Conservation (phyloP, 768 basidiomycete species). For the Tylopilus plumbeoviolaceoides region DNA sequence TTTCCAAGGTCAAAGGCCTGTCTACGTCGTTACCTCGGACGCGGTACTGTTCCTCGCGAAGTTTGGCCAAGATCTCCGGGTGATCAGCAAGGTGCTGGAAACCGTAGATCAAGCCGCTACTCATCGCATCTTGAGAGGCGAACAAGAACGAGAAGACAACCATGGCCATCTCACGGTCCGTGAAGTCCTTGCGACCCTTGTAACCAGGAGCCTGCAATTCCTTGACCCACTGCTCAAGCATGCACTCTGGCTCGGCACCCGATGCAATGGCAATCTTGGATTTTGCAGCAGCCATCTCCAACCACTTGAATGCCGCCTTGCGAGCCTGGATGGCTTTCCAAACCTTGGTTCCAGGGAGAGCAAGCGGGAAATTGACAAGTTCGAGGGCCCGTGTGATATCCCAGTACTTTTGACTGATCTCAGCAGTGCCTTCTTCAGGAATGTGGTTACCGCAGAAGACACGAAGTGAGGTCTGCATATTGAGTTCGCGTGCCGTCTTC, state of each 20-base stretch:
- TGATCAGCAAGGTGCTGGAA: constrained; percentile 96
- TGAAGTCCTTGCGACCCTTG: constrained; percentile 84
- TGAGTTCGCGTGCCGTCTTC: constrained; percentile 88
- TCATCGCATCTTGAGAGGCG: constrained; percentile 97
- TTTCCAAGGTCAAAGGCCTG: constrained; percentile 76
- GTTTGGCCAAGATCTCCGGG: constrained; percentile 83
- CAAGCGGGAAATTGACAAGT: constrained; percentile 97
- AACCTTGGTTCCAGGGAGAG: constrained; percentile 93
- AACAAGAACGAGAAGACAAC: constrained; percentile 96
- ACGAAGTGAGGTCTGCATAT: constrained; percentile 95
- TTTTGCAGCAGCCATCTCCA: constrained; percentile 71
- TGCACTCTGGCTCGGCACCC: constrained; percentile 78
- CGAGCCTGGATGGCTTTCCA: constrained; percentile 91
- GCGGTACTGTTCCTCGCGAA: constrained; percentile 85
- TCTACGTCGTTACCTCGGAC: constrained; percentile 77
- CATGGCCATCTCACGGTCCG: constrained; percentile 94
- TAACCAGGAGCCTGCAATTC: constrained; percentile 58
- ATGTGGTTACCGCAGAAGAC: constrained; percentile 95
- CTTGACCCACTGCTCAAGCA: constrained; percentile 90
- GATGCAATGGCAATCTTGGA: constrained; percentile 81
- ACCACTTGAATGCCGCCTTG: constrained; percentile 77
- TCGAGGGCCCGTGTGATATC: constrained; percentile 91
- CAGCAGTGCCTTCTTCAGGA: constrained; percentile 67
- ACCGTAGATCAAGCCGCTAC: constrained; percentile 89
- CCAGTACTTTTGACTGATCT: constrained; percentile 96